Evolutionary conservation across 2,329 filamentous ascomycete species (phyloP).

Genomic region (Leptographium lundbergii): DNA sequence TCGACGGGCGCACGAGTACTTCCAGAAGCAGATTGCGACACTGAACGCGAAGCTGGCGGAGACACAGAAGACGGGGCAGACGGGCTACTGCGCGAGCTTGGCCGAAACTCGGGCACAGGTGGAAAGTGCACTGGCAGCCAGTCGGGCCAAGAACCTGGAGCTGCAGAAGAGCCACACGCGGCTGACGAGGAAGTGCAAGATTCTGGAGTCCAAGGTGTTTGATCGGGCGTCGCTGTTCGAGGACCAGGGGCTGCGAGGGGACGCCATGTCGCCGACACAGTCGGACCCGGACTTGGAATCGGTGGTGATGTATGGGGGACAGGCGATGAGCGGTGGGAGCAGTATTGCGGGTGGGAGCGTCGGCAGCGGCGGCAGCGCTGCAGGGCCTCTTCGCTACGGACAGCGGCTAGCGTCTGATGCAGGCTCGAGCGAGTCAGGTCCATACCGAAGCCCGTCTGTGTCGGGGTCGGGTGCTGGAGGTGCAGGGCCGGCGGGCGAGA

Average conservation of each 20-base stretch:
- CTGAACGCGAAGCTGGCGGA: slow-evolving; percentile 33
- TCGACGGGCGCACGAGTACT: slow-evolving; percentile 27
- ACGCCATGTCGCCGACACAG: neutral
- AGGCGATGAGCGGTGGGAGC: slow-evolving; percentile 19
- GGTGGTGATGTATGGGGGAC: slow-evolving; percentile 24
- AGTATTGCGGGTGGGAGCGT: slow-evolving; percentile 9
- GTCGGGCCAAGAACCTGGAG: slow-evolving; percentile 38
- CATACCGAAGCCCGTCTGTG: slow-evolving; percentile 17
- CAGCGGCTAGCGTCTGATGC: slow-evolving; percentile 31
- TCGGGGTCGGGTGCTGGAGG: slow-evolving; percentile 17
- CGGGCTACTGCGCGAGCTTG: slow-evolving; percentile 7
- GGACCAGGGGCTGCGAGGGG: slow-evolving; percentile 6
- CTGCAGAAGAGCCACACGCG: slow-evolving; percentile 38
- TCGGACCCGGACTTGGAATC: slow-evolving; percentile 23
- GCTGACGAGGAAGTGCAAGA: slow-evolving; percentile 38
- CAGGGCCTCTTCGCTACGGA: slow-evolving; percentile 9
- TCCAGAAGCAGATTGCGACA: slow-evolving; percentile 33
- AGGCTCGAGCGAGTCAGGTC: slow-evolving; percentile 24
- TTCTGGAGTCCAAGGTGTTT: slow-evolving; percentile 27
- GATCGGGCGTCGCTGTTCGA: slow-evolving; percentile 5
- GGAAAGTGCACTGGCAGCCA: slow-evolving; percentile 35
- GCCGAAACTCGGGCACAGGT: slow-evolving; percentile 26
- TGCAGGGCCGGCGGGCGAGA: slow-evolving; percentile 4
- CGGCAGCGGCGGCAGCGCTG: neutral
- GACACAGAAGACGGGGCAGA: slow-evolving; percentile 15